Base-by-base conservation (phyloP, 441 rosid genomes). In the Eutrema salsugineum region DNA sequence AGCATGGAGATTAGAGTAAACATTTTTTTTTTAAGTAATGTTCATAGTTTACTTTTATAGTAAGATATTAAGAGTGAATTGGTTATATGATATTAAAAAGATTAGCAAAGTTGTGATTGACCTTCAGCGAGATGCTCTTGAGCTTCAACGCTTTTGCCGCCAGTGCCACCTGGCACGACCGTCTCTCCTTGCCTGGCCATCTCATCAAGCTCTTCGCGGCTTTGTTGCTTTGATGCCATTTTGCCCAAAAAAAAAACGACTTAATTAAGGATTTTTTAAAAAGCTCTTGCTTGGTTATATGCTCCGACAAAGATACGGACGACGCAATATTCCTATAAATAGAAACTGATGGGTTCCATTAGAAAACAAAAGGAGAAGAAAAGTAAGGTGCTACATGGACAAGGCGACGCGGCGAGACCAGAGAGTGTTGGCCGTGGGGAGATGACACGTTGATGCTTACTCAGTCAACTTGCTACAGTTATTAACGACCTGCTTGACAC, bases 51-150 rank as follows among this genome's bases (percentile, higher is more conserved):
- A n/a, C 1, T 24, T 14, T 14, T 53, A 8, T 28, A 27, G 14
- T n/a, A 22, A 20, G 6, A 50, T 50, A 22, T 12, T 49, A 22
- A 22, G 4, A n/a, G 43, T 11, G 44, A 5, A 30, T 6, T 8
- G 33, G 8, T 8, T 30, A 6, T 30, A 5, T 7, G 10, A 35
- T 65, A 15, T 6, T 51, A 5, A 65, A 20, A 33, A 50, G 8
- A 28, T 30, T 51, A 1, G 5, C 6, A 27, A 19, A 49, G 5
- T 46, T 36, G 38, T 51, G 14, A 3, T 5, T 27, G 2, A 75
- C 88, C 86, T 67, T 81, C 85, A 16, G 84, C 86, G 2, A 81
- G 82, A 64, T 74, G 85, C 71, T 83, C 84, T 53, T 76, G 86
- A 57, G 86, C 85, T 76, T 83, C 82, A 19, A 85, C 74, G 72